Percentiles rank a stretch among this genome's conserved stretches.
Evolutionary conservation across 495 filamentous ascomycete genomes (phyloP).

Genomic region (Friedmanniomyces simplex): DNA sequence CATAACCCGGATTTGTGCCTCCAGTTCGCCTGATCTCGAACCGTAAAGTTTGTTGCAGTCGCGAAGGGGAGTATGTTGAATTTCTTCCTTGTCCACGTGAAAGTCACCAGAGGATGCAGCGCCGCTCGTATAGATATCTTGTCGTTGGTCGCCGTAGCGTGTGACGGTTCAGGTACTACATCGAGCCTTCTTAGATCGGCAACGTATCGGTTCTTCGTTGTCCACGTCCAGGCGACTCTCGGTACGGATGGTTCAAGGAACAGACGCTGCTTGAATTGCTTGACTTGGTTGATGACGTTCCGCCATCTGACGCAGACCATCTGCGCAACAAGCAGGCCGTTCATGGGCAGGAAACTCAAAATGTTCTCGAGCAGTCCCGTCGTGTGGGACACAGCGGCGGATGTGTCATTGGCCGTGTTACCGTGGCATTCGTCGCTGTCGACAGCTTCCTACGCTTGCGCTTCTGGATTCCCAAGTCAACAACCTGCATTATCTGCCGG

Average conservation of each 20-base stretch:
- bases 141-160: background rate
- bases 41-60: background rate
- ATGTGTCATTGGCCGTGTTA: no score
- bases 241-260: background rate
- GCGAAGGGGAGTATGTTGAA: background rate
- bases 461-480: no score
- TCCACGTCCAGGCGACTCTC: background rate
- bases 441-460: no score
- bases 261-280: background rate
- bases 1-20: background rate
- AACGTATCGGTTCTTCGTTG: background rate
- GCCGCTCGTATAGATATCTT: background rate
- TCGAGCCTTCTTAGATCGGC: background rate
- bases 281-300: background rate
- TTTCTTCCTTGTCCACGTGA: background rate
- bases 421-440: no score
- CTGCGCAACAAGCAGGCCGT: background rate
- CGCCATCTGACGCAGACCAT: background rate
- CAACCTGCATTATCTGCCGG: no score
- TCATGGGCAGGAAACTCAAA: background rate
- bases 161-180: background rate
- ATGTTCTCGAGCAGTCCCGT: constrained; percentile 5
- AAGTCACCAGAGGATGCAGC: background rate
- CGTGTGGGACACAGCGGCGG: background rate
- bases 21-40: background rate